Evolutionary conservation across 2,329 filamentous ascomycete species (phyloP), one percentile per base, ranked within the genome.

Genomic region (Dothistroma pini): DNA sequence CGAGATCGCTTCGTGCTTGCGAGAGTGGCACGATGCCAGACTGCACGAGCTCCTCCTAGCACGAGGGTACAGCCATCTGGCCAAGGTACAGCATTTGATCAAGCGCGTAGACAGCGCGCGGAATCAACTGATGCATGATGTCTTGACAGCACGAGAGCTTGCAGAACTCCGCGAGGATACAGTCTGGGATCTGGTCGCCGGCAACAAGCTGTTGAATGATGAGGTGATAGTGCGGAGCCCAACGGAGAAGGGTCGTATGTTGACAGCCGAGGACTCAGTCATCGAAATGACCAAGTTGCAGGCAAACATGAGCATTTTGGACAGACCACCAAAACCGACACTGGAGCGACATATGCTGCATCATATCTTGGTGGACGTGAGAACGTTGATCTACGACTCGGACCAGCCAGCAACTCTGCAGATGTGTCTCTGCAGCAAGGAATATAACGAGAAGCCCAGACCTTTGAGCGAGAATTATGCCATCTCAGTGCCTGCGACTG

Each of bases 21-120:
- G 95, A 69, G 95, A 99, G 82, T 99, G 95, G 96, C 93, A 99
- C 78, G 96, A 95, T 21, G 96, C 93, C 19, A 96, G 97, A 72
- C 83, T 99, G 16, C 96, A 99, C 77, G 91, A 96, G 73, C 82
- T 97, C 25, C 83, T 99, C 1, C 84, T 99, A 9, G 86, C 87
- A 21, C 85, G 91, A 62, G 87, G 93, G 73, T 99, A 99, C 76
- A 79, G 83, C 54, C 84, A 88, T 58, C 80, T 99, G 58, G 91
- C 96, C 69, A 86, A 89, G 64, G 86, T 97, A 73, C 90, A 91
- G 1, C 84, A 84, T 59, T 83, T 97, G 57, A 89, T 97, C 50
- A 85, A 87, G 54, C 86, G 87, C n/a, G 82, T 99, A 63, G 93
- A 97, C 75, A 83, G 91, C 58, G 88, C 91, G 48, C 84, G 95